These are phyloP conservation scores for Saturnispora diversa DNA, from an alignment of 805 yeast genomes.

Conservation along the genomic window DNA sequence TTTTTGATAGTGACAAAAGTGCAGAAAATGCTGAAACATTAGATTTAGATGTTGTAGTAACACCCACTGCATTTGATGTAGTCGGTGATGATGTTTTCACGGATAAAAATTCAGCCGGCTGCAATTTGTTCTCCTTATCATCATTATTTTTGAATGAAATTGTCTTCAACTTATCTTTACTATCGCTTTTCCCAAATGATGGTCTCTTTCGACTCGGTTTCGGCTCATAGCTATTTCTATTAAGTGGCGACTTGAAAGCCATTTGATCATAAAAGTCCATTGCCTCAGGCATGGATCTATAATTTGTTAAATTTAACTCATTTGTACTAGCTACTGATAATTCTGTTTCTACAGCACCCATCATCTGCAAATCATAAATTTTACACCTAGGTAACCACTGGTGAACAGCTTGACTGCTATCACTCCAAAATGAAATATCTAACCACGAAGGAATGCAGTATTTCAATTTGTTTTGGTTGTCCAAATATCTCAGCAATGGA, in stretches of 20 bases:
- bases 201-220: not conserved
- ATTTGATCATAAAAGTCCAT: slow-evolving; percentile 63
- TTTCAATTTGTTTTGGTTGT: slow-evolving; percentile 39
- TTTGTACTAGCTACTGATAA: slow-evolving; percentile 60
- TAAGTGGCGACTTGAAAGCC: slow-evolving; percentile 33
- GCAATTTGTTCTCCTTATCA: slow-evolving; percentile 2
- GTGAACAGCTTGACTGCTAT: slow-evolving; percentile 36
- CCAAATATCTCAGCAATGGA: slow-evolving; percentile 73
- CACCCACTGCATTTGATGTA: slow-evolving; percentile 30
- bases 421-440: slow-evolving; percentile 86
- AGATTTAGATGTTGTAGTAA: slow-evolving; percentile 30
- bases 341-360: slow-evolving; percentile 95
- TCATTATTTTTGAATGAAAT: not conserved
- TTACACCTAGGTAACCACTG: slow-evolving; percentile 94
- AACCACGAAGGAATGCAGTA: slow-evolving; percentile 93
- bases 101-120: slow-evolving; percentile 15
- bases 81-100: slow-evolving; percentile 27
- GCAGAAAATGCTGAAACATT: slow-evolving; percentile 35
- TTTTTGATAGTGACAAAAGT: slow-evolving; percentile 29
- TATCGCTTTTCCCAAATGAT: not conserved
- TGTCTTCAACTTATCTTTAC: not conserved
- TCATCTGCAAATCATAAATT: slow-evolving; percentile 93
- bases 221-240: not conserved
- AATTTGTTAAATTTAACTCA: slow-evolving; percentile 36
- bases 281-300: slow-evolving; percentile 41